Evolutionary conservation across 75 land plant genomes (phyloP).

Genomic region (Pinus tabuliformis): DNA sequence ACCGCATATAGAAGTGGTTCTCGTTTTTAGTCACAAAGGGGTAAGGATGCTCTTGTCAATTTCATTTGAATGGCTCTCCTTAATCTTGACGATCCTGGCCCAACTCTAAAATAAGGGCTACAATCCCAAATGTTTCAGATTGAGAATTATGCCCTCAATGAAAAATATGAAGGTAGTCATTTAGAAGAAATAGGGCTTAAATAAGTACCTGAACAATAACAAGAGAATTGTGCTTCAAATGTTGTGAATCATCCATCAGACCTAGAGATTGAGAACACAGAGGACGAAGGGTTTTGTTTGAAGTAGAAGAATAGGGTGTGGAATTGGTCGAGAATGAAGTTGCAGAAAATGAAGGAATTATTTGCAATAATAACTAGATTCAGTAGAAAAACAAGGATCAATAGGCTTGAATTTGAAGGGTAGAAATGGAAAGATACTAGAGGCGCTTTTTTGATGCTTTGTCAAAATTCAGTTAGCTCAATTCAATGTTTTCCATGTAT

Average conservation of each 20-base stretch:
- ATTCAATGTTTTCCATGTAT: not conserved
- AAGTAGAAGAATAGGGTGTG: too few relatives aligned
- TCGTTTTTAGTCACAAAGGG: conserved; percentile 16
- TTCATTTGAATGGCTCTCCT: conserved; percentile 24
- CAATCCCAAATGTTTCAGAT: conserved; percentile 5
- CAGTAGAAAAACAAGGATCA: not conserved
- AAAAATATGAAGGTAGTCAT: conserved; percentile 32
- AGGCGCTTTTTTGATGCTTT: not conserved
- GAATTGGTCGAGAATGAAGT: too few relatives aligned
- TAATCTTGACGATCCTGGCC: conserved; percentile 21
- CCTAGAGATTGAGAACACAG: not conserved
- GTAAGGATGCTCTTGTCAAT: conserved; percentile 10
- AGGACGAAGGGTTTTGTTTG: conserved; percentile 23
- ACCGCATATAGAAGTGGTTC: conserved; percentile 1
- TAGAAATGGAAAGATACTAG: not conserved
- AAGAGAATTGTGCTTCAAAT: too few relatives aligned
- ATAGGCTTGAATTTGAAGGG: not conserved
- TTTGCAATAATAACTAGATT: not conserved
- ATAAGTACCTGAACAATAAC: too few relatives aligned
- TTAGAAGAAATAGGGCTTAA: conserved; percentile 1
- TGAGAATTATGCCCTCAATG: conserved; percentile 56
- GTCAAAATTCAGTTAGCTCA: not conserved
- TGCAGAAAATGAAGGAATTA: not conserved
- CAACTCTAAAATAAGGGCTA: not conserved
- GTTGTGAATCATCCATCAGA: too few relatives aligned